Base-by-base conservation (phyloP, 176 grass and related monocot genomes). In the Oryza longistaminata region DNA sequence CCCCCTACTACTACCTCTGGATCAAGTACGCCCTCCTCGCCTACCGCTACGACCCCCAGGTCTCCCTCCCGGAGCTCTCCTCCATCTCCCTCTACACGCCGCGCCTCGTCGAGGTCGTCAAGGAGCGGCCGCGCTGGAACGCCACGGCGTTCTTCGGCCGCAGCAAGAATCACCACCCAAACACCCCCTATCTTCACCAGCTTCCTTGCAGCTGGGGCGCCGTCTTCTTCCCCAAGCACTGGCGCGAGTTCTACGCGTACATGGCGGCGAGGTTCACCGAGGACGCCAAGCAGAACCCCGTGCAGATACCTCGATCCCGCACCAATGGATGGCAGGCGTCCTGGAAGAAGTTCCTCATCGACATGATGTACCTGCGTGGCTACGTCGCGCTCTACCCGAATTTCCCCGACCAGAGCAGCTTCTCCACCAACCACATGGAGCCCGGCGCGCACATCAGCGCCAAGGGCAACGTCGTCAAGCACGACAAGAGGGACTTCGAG, bases 401-500 rank as follows among this genome's bases (percentile, higher is more conserved):
- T 79, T 96, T 99, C 83, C 96, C 96, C 42, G 81, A 90, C 77
- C 96, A 99, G 75, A 81, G 88, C 4, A 99, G 96, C 86, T 99
- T 99, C 89, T 99, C 96, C 2, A 99, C 96, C 2, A 99, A 99
- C 86, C 96, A 99, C 93, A 96, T 99, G 96, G 96, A 99, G 77
- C 96, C 96, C 3, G 96, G 96, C 1, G 96, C 96, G 0, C 96
- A 99, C 86, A 99, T 99, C 82, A 91, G 91, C 85, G 93, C 96
- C 60, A 95, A 92, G 88, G 93, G 82, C 89, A 99, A 96, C 82
- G 79, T 26, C 40, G 68, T 96, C 12, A 92, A 86, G 80, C 96
- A 99, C 44, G 31, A 92, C 81, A 96, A 84, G 81, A 49, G 0
- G 0, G 96, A 99, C 67, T 99, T 99, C 66, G 88, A 91, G 88